phyloP scores from a whole-genome alignment of 352 stramenopile species.

The Globisporangium cystogenes region DNA sequence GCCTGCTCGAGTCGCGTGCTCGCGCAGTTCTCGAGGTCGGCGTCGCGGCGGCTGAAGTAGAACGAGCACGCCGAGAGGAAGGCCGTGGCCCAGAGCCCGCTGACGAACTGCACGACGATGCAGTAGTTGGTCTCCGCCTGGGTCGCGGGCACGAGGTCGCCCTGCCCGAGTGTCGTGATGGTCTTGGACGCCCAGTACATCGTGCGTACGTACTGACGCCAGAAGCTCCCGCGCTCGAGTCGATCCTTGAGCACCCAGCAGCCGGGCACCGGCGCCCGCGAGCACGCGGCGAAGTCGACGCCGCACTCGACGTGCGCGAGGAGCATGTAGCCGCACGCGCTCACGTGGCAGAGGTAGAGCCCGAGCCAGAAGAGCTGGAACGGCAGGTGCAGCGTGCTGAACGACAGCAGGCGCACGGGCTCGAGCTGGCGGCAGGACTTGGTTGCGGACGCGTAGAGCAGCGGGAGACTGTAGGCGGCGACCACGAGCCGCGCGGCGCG shows the following conservation, averaged over 20 bases:
- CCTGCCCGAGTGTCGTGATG: constrained; percentile 20
- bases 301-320: constrained; percentile 18
- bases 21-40: constrained; percentile 11
- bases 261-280: constrained; percentile 5
- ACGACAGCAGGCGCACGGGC: constrained; percentile 13
- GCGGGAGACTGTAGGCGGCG: constrained; percentile 1
- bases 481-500: constrained; percentile 9
- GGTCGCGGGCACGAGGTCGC: constrained; percentile 16
- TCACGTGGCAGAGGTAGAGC: constrained; percentile 18
- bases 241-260: constrained; percentile 21
- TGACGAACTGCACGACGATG: constrained; percentile 18
- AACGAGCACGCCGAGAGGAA: constrained; percentile 21
- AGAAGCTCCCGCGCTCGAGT: constrained; percentile 12
- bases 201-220: constrained; percentile 17
- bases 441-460: constrained; percentile 5
- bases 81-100: constrained; percentile 18
- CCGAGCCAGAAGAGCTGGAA: constrained; percentile 17
- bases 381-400: constrained; percentile 10
- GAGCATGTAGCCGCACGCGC: constrained; percentile 22
- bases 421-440: constrained; percentile 8
- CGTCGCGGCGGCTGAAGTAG: constrained; percentile 19
- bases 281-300: constrained; percentile 14
- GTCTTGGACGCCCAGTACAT: constrained; percentile 27
- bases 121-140: constrained; percentile 18
- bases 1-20: constrained; percentile 18